Evolutionary conservation across 2,329 filamentous ascomycete genomes (phyloP), one percentile per base, ranked within the genome.

Genomic region (Colletotrichum orchidophilum): DNA sequence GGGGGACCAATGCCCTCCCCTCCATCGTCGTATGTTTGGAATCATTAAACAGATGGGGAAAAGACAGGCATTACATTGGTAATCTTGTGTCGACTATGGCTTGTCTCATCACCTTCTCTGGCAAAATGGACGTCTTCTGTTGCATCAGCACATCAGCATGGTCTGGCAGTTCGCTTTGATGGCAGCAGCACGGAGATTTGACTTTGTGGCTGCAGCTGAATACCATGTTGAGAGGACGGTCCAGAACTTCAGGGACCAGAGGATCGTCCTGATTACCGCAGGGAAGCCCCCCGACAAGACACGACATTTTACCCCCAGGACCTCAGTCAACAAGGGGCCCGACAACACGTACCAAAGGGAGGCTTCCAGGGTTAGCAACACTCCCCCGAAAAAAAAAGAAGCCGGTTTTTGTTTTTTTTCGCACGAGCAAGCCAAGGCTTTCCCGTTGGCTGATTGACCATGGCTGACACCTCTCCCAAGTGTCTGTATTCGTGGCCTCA

Each of bases 171-270:
- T 61, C 46, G 49, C 39, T 71, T 58, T 58, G 58, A 58, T 53
- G 53, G 53, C 15, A 54, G 42, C 64, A 18, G 42, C 42, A n/a
- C n/a, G n/a, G 26, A 65, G 27, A 33, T 68, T 63, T 62, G 46
- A 54, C 52, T 68, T 68, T 63, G 33, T 39, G 64, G 46, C 68
- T 68, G 68, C 64, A 68, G 64, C 64, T 63, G 7, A n/a, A 26
- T 26, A n/a, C 67, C 68, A 61, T 63, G 58, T 54, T 39, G 12
- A 11, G n/a, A 3, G 29, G 53, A 59, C 39, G 49, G 68, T 69
- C 68, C 65, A 71, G 68, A 71, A 71, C 68, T 58, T 68, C 68
- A 59, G 68, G 68, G 68, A 71, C 68, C 68, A 63, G 52, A 62
- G 29, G 68, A 71, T 71, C 68, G 53, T 59, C 64, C 18, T 39